phyloP scores from a whole-genome alignment of 2,329 filamentous ascomycete species.

The Monosporascus sp. region DNA sequence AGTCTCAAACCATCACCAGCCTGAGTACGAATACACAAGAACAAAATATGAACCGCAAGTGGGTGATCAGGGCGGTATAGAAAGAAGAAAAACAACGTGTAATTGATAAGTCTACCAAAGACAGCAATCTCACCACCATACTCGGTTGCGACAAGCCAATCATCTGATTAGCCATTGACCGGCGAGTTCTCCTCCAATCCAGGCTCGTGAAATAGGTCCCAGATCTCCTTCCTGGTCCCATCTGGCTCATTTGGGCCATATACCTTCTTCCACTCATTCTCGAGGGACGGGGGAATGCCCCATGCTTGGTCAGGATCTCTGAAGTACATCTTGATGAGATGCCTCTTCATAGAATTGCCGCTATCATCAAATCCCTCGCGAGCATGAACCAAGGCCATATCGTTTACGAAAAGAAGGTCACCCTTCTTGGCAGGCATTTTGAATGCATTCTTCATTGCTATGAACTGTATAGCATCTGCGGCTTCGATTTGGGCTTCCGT shows the following conservation, averaged over 20 bases:
- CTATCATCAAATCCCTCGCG: constrained; percentile 4
- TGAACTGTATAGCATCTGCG: constrained; percentile 4
- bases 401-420: constrained; percentile 7
- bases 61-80: too few species aligned
- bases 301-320: constrained; percentile 4
- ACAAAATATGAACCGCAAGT: too few species aligned
- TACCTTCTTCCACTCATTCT: constrained; percentile 6
- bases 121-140: too few species aligned
- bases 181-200: too few species aligned
- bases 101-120: too few species aligned
- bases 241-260: constrained; percentile 7
- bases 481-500: constrained; percentile 5
- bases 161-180: too few species aligned
- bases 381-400: constrained; percentile 8
- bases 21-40: too few species aligned
- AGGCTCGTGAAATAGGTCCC: not conserved
- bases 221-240: constrained; percentile 2
- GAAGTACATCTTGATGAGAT: constrained; percentile 7
- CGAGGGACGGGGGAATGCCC: constrained; percentile 2
- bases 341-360: not conserved
- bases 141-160: too few species aligned
- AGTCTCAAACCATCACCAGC: too few species aligned
- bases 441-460: constrained; percentile 5
- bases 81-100: too few species aligned
- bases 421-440: constrained; percentile 4